These are phyloP conservation scores for Gloeopeniophorella convolvens DNA, from an alignment of 768 basidiomycete genomes.

Conservation along the genomic window DNA sequence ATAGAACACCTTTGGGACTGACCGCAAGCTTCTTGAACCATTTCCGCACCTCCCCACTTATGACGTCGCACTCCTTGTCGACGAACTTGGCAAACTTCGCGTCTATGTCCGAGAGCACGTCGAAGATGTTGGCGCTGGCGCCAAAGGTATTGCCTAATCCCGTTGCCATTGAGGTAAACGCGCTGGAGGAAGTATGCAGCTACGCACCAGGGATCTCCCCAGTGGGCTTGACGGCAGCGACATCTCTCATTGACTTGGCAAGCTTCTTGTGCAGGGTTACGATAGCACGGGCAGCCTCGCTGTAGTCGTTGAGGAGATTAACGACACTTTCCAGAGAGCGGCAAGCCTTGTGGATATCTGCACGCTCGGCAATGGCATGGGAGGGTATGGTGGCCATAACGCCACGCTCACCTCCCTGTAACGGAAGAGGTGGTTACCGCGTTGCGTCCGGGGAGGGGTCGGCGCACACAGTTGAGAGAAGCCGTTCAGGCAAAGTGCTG, in stretches of 20 bases:
- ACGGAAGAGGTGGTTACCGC: not conserved
- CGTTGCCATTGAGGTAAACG: conserved; percentile 3
- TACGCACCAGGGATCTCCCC: conserved; percentile 55
- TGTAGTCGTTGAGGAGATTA: conserved; percentile 64
- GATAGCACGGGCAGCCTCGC: conserved; percentile 58
- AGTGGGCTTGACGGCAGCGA: conserved; percentile 53
- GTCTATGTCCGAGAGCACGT: conserved; percentile 64
- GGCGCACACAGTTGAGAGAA: not conserved
- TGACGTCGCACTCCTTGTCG: conserved; percentile 62
- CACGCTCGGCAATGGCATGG: conserved; percentile 46
- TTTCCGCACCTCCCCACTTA: conserved; percentile 68
- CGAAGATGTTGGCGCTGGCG: conserved; percentile 59
- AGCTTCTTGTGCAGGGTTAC: conserved; percentile 69
- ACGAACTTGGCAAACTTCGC: conserved; percentile 66
- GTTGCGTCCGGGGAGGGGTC: not conserved
- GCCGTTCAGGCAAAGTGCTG: conserved; percentile 2
- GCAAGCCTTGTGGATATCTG: conserved; percentile 77
- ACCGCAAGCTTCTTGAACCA: conserved; percentile 84
- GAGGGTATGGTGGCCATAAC: conserved; percentile 18
- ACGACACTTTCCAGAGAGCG: conserved; percentile 66
- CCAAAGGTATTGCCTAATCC: conserved; percentile 60
- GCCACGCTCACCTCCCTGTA: not conserved
- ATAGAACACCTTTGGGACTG: conserved; percentile 25
- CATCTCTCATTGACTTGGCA: conserved; percentile 61
- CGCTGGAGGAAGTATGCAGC: not conserved